phyloP scores from a whole-genome alignment of 2,329 filamentous ascomycete genomes.

The Hypoxylon rubiginosum region DNA sequence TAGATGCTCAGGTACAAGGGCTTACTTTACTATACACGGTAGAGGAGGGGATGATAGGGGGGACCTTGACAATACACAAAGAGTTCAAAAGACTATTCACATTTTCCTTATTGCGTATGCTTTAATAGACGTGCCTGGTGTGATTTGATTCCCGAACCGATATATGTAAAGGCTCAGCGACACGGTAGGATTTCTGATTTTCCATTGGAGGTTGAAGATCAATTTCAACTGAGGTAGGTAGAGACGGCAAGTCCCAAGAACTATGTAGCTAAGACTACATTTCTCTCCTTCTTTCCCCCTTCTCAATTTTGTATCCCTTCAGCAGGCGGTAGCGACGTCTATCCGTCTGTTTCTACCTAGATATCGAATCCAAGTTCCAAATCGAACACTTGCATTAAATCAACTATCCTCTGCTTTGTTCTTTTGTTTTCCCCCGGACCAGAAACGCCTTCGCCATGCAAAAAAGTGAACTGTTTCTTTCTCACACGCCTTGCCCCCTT shows the following conservation, averaged over 20 bases:
- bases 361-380: constrained; percentile 14
- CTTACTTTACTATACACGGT: constrained; percentile 9
- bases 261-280: background rate
- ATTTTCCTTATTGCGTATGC: background rate
- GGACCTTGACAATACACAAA: constrained; percentile 32
- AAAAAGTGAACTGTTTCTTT: constrained; percentile 38
- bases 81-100: constrained; percentile 5
- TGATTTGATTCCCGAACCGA: background rate
- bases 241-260: background rate
- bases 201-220: background rate
- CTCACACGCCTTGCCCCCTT: background rate
- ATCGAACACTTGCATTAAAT: background rate
- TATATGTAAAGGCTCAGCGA: background rate
- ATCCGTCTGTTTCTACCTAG: background rate
- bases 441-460: constrained; percentile 60
- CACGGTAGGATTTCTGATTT: background rate
- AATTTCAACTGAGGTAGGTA: no score
- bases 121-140: background rate
- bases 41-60: constrained; percentile 14
- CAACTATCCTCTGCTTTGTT: background rate
- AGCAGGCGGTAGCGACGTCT: background rate
- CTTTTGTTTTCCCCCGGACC: constrained; percentile 29
- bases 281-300: background rate
- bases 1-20: constrained; percentile 6
- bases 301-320: background rate